These are phyloP conservation scores for Crithidia expoeki DNA, from an alignment of 208 protist species.

Conservation along the genomic window DNA sequence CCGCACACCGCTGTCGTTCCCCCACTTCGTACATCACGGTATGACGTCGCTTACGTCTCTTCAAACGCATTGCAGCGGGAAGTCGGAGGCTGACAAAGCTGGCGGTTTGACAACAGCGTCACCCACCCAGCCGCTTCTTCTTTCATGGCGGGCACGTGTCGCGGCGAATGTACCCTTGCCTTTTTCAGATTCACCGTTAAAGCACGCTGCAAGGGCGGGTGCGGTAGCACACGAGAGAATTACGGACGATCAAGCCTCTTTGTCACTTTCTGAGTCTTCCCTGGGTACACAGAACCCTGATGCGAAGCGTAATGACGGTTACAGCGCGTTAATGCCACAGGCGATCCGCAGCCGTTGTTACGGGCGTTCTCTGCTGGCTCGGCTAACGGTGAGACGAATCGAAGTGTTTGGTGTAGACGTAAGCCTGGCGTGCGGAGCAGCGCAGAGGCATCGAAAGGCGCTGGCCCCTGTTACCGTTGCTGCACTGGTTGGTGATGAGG, in stretches of 20 bases:
- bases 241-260: not conserved
- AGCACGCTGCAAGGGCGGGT: too few relatives aligned
- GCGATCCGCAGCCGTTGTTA: not conserved
- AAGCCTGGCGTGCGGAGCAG: conserved; percentile 19
- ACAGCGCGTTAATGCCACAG: not conserved
- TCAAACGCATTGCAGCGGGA: too few relatives aligned
- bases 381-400: conserved; percentile 22
- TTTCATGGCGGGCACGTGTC: conserved; percentile 27
- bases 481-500: not conserved
- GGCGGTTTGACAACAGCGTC: too few relatives aligned
- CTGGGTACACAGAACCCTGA: not conserved
- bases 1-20: conserved; percentile 6
- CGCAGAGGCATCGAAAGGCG: conserved; percentile 15
- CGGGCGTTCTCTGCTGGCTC: not conserved
- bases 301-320: not conserved
- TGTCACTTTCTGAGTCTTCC: not conserved
- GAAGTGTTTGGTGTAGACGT: conserved; percentile 28
- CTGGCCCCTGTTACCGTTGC: conserved; percentile 22
- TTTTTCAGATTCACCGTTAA: too few relatives aligned
- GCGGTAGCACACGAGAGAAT: too few relatives aligned
- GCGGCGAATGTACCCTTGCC: not conserved
- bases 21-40: not conserved
- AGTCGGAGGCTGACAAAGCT: too few relatives aligned
- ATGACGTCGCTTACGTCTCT: not conserved
- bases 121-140: conserved; percentile 14